These are phyloP conservation scores for Phytophthora constricta DNA, from an alignment of 352 stramenopile species.

Conservation along the genomic window DNA sequence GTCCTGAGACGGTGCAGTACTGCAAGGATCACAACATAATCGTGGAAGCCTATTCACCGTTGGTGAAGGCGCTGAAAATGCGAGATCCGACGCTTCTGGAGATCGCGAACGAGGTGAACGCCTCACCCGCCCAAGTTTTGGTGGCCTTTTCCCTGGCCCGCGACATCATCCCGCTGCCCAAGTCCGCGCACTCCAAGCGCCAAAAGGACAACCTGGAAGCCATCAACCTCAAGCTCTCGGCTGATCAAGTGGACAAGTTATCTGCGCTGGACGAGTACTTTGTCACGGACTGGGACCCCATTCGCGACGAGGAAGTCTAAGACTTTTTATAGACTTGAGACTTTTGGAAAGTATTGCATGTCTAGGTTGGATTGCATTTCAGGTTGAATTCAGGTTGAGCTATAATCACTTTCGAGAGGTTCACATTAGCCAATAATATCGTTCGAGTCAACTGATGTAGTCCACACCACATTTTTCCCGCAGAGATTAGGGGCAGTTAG, in stretches of 20 bases:
- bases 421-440: too few species aligned
- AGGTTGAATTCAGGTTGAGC: too few species aligned
- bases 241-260: constrained; percentile 42
- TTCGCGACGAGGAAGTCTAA: constrained; percentile 47
- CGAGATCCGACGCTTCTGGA: constrained; percentile 38
- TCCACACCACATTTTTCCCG: not conserved
- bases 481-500: not conserved
- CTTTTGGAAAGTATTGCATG: too few species aligned
- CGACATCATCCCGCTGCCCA: constrained; percentile 64
- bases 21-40: constrained; percentile 54
- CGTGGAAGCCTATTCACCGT: constrained; percentile 66
- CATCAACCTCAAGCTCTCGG: constrained; percentile 40
- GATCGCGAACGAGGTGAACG: constrained; percentile 45
- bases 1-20: constrained; percentile 68
- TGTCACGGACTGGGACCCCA: constrained; percentile 56
- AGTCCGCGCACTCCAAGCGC: constrained; percentile 55
- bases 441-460: not conserved
- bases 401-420: not conserved
- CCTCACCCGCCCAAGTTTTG: constrained; percentile 56
- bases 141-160: constrained; percentile 62
- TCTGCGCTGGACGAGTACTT: constrained; percentile 57
- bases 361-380: too few species aligned
- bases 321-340: too few species aligned
- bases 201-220: constrained; percentile 63
- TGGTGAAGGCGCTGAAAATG: constrained; percentile 54